Conservation (phyloP, 2,329 filamentous ascomycete genomes). For the Xenosphaeropsis pyriputrescens region DNA sequence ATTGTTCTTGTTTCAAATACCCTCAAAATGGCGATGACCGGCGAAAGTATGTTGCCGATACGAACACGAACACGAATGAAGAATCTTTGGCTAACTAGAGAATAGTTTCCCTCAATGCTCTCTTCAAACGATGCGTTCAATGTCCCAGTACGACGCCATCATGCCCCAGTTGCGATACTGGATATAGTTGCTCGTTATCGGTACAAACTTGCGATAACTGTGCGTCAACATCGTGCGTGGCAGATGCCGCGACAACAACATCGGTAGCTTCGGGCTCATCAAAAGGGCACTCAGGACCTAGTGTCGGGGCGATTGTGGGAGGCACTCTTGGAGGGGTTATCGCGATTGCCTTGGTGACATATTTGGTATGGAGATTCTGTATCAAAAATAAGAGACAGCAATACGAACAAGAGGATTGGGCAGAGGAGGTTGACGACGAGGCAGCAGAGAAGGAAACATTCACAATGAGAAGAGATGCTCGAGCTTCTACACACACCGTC, state of each 20-base stretch:
- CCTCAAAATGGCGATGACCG: neutral
- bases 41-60: neutral
- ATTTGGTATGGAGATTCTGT: constrained; percentile 76
- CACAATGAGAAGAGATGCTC: constrained; percentile 38
- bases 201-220: constrained; percentile 44
- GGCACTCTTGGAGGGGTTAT: constrained; percentile 76
- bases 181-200: constrained; percentile 43
- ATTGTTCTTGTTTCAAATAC: too few relatives aligned
- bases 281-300: constrained; percentile 32
- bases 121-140: constrained; percentile 44
- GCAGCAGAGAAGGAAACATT: constrained; percentile 33
- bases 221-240: constrained; percentile 38
- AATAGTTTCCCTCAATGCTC: constrained; percentile 12
- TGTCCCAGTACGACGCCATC: constrained; percentile 35
- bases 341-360: constrained; percentile 60
- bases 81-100: neutral
- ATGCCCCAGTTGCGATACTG: constrained; percentile 41
- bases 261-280: constrained; percentile 16
- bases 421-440: constrained; percentile 32
- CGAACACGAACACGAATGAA: neutral
- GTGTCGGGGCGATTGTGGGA: constrained; percentile 76
- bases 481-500: constrained; percentile 73
- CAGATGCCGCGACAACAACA: constrained; percentile 10
- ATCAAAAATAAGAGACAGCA: constrained; percentile 66
- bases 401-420: constrained; percentile 43